Base-by-base conservation (phyloP, 2,329 filamentous ascomycete genomes). In the Penicillium sp. region DNA sequence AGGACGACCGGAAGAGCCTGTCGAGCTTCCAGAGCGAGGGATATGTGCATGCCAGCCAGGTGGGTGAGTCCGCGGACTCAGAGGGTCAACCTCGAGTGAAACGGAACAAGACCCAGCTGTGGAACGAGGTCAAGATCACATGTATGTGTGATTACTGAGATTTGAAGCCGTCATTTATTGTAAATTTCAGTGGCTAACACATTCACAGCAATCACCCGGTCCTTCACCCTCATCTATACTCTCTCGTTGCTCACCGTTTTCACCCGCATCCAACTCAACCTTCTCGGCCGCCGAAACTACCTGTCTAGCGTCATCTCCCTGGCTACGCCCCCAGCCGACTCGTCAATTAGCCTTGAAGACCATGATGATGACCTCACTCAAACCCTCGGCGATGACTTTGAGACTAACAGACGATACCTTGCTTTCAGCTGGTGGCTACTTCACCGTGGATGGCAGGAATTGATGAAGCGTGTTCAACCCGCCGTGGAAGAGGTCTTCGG, bases 401-500 rank as follows among this genome's bases (percentile, higher is more conserved):
- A 97, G 71, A 96, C 91, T 27, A 99, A 99, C 73, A 83, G 92
- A 62, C 89, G 90, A 67, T 99, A 97, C 68, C 80, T 99, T 42
- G 95, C 92, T 33, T 96, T 97, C 71, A 96, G 91, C 74, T 99
- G 94, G 94, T 99, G 93, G 92, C 78, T 99, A 40, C 80, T 99
- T 41, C 93, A 99, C 74, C 85, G 85, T 59, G 94, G 94, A 36
- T 97, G 91, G 86, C 84, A 86, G 59, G 85, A 91, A 51, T 77
- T 97, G 50, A 88, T 91, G 81, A 80, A 85, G 50, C 88, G 87
- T 58, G 92, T 99, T 41, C 86, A 91, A 68, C 77, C 79, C n/a
- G 91, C 91, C 3, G 94, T 99, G 20, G 87, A 88, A 62, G 88
- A 95, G 46, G 89, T 93, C 20, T 97, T 97, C 71, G 90, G 91